These are phyloP conservation scores for Tetrahymena borealis DNA, from an alignment of 73 alveolate species.

Conservation along the genomic window DNA sequence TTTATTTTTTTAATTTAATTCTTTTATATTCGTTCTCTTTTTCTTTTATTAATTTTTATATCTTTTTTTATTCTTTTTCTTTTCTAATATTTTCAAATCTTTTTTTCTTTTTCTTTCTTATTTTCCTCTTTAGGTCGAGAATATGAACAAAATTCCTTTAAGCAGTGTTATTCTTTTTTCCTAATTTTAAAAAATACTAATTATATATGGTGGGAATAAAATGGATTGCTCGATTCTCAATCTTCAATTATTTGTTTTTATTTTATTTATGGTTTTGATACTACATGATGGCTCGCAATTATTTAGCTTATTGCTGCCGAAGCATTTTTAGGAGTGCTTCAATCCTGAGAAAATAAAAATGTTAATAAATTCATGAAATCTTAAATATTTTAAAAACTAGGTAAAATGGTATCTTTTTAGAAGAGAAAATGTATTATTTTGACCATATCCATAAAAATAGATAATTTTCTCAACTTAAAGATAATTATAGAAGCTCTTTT, in stretches of 20 bases:
- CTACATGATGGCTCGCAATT: not conserved
- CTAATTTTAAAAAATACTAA: not conserved
- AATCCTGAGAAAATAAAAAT: not conserved
- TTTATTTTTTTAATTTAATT: not conserved
- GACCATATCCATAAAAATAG: not conserved
- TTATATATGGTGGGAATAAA: not conserved
- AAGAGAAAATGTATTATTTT: not conserved
- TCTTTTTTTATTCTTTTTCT: not conserved
- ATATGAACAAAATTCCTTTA: not conserved
- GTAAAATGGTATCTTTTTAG: not conserved
- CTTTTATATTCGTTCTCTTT: not conserved
- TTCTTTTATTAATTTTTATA: not conserved
- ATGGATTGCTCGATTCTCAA: not conserved
- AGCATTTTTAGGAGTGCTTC: not conserved
- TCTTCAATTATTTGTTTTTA: not conserved
- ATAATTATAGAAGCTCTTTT: not conserved
- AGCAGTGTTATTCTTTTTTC: not conserved
- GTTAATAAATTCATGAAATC: not conserved
- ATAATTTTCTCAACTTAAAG: not conserved
- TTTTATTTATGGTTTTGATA: not conserved
- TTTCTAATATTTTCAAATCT: not conserved
- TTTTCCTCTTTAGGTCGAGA: not conserved
- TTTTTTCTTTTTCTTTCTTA: not conserved
- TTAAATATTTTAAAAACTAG: not conserved
- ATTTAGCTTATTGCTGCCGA: not conserved